Conservation (phyloP, 2,329 filamentous ascomycete species). For the Epicoccum nigrum region DNA sequence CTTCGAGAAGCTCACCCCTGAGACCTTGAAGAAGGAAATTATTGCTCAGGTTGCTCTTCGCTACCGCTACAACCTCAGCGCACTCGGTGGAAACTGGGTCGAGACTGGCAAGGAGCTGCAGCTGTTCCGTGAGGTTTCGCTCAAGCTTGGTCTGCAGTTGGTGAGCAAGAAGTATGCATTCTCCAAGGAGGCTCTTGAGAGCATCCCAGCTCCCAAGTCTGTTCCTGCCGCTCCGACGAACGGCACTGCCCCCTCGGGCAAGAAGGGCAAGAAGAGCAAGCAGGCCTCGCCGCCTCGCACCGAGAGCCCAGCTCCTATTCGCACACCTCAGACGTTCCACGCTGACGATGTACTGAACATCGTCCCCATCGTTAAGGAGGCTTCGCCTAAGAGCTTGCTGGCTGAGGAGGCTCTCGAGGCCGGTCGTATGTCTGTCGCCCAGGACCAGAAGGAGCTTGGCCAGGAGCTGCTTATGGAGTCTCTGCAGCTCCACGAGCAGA, state of each 20-base stretch:
- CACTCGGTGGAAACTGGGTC: conserved; percentile 70
- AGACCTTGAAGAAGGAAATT: conserved; percentile 71
- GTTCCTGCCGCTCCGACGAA: conserved; percentile 32
- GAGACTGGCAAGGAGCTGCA: conserved; percentile 74
- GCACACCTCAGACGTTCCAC: conserved; percentile 69
- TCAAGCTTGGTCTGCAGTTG: conserved; percentile 90
- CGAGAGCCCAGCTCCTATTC: conserved; percentile 52
- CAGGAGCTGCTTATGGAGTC: conserved; percentile 97
- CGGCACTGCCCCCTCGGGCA: conserved; percentile 48
- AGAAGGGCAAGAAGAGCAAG: conserved; percentile 64
- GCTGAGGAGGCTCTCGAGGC: conserved; percentile 96
- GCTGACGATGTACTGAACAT: conserved; percentile 89
- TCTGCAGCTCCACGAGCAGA: conserved; percentile 94
- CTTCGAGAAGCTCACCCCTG: conserved; percentile 80
- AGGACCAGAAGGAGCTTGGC: conserved; percentile 93
- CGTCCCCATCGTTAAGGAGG: conserved; percentile 94
- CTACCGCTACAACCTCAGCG: conserved; percentile 73
- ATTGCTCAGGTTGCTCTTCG: conserved; percentile 73
- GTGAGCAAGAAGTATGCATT: conserved; percentile 79
- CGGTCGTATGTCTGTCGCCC: conserved; percentile 92
- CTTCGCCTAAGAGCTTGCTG: conserved; percentile 84
- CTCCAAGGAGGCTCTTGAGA: conserved; percentile 48
- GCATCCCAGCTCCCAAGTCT: conserved; percentile 22
- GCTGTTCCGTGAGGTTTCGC: conserved; percentile 82
- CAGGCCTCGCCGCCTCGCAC: conserved; percentile 56